A percentile compares a stretch with the other conserved stretches of the same genome.
Evolutionary conservation across 768 basidiomycete species (phyloP).

Genomic region (Russula dissimulans): DNA sequence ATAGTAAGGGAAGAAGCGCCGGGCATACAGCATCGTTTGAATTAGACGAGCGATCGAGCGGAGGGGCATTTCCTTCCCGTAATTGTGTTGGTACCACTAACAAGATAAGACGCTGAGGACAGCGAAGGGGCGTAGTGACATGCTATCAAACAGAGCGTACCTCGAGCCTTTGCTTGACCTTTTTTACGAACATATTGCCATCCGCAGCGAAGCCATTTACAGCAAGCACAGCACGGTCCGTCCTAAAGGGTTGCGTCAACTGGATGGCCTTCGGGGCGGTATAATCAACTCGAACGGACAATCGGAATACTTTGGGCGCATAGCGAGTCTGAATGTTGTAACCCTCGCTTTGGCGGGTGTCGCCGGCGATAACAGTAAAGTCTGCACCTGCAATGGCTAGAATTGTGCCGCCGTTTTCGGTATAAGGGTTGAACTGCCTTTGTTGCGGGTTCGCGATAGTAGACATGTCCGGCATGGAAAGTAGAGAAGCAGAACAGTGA

Average conservation of each 20-base stretch:
- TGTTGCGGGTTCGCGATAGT: constrained; percentile 33
- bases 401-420: constrained; percentile 92
- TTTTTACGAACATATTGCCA: constrained; percentile 96
- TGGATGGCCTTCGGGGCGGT: not conserved
- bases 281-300: constrained; percentile 45
- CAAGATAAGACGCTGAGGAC: not conserved
- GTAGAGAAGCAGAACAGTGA: too few species aligned
- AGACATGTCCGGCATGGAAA: constrained; percentile 18
- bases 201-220: constrained; percentile 98
- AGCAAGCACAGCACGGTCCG: constrained; percentile 86
- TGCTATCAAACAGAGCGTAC: constrained; percentile 35
- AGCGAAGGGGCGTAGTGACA: not conserved
- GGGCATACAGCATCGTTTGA: constrained; percentile 94
- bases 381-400: constrained; percentile 90
- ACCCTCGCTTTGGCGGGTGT: constrained; percentile 95
- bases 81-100: constrained; percentile 97
- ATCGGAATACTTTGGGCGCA: constrained; percentile 87
- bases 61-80: constrained; percentile 95
- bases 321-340: constrained; percentile 97
- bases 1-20: constrained; percentile 97
- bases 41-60: constrained; percentile 95
- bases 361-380: constrained; percentile 91
- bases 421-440: constrained; percentile 78
- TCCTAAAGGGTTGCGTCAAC: constrained; percentile 38
- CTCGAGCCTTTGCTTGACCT: constrained; percentile 90